Base-by-base conservation (phyloP, 73 alveolate species). In the Breviolum minutum region DNA sequence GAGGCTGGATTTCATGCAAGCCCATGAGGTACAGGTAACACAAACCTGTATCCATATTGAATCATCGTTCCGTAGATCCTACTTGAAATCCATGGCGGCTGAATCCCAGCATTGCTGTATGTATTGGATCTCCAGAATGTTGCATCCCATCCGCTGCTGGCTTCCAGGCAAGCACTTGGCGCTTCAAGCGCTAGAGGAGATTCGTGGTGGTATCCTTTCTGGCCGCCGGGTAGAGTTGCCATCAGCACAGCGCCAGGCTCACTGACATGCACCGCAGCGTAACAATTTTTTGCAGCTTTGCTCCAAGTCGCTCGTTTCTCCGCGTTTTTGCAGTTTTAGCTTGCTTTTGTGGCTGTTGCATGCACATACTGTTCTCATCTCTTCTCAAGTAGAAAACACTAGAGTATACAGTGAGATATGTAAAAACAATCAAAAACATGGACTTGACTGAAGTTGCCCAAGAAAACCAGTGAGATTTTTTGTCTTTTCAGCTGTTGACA, bases 211-310 rank as follows among this genome's bases (percentile, higher is more conserved):
- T 8, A 90, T 90, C 87, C 87, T 90, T n/a, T 69, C 96, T 6
- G 96, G 96, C 32, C 81, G 87, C n/a, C 87, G 96, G 29, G 87
- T 90, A n/a, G 96, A 90, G 87, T 87, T 90, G 8, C 96, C 96
- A 16, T 70, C 87, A 16, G 96, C 96, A 9, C 96, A 90, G 96
- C 96, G 96, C 76, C 96, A 90, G 96, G 96, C 87, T 16, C 29
- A 20, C 81, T 16, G 81, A 71, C n/a, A 8, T 71, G 40, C 32
- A 71, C 0, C 12, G 29, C 29, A 13, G 1, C 8, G 4, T 71
- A 0, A 30, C 19, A 70, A 30, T 16, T 8, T 16, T 16, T 71
- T 12, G 81, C 19, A 20, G 81, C 26, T 71, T 16, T 12, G 54
- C 54, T 40, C 54, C 54, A 40, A 40, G 54, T 40, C 54, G 54